These are phyloP conservation scores for Oryza coarctata DNA, from an alignment of 176 grass and related monocot species.

Conservation along the genomic window DNA sequence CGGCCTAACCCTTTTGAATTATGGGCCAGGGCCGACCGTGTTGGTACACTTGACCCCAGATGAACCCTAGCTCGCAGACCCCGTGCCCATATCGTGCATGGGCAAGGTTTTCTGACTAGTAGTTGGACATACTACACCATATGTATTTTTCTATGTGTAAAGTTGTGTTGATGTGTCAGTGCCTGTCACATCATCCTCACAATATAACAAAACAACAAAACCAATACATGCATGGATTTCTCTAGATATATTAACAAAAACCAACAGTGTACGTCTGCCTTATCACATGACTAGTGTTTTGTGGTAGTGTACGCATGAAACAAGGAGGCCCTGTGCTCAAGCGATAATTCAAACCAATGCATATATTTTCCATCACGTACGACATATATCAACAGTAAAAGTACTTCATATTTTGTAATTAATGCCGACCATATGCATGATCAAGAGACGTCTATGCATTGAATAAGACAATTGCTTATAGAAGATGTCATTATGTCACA, in stretches of 20 bases:
- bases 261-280: background rate
- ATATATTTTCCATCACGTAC: background rate
- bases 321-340: background rate
- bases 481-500: constrained; percentile 27
- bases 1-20: constrained; percentile 29
- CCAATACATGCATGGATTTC: constrained; percentile 13
- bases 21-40: constrained; percentile 15
- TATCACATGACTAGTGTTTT: background rate
- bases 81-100: background rate
- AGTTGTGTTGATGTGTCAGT: constrained; percentile 29
- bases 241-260: constrained; percentile 30
- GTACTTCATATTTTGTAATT: constrained; percentile 28
- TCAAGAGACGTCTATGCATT: background rate
- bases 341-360: constrained; percentile 26
- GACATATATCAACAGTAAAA: background rate
- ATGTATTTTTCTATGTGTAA: background rate
- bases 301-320: background rate
- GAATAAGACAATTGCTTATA: background rate
- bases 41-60: constrained; percentile 30
- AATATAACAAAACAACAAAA: constrained; percentile 14
- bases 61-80: constrained; percentile 6
- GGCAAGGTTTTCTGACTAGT: constrained; percentile 7
- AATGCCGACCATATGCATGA: constrained; percentile 13
- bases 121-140: constrained; percentile 16
- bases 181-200: constrained; percentile 18